Evolutionary conservation across 140 eudicot species (phyloP), one percentile per base, ranked within the genome.

Genomic region (Senecio squalidus): DNA sequence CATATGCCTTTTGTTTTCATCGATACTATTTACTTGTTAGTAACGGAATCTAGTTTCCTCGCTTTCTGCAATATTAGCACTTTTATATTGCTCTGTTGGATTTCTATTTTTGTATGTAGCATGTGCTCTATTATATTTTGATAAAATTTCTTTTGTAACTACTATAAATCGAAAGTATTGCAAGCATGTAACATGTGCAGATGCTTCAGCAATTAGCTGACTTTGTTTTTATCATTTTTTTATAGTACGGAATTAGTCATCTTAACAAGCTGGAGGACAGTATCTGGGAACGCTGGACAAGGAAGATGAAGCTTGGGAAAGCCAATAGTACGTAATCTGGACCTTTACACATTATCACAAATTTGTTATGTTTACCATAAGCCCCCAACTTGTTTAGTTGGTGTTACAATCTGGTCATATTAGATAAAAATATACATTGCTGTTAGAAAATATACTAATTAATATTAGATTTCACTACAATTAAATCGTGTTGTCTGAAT

Each of bases 211-310:
- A 67, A 26, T 54, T 47, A 58, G 53, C 67, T 68, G 26, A 67
- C 51, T 16, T 47, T 56, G 14, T 44, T 17, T 24, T 44, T 50
- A 44, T 56, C 62, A 51, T 49, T 21, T 47, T 39, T 43, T 31
- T 13, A 58, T 71, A 93, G 99, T 88, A 88, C 74, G 96, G 80
- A 20, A 75, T 93, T 69, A 82, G 94, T 69, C 99, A 93, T 60
- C 85, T 93, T 64, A 88, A 71, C 74, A 88, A 76, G 71, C 67
- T 93, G 85, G 99, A 93, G 78, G 99, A 88, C 67, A 93, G 95
- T 83, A 93, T 93, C 68, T 88, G 82, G 87, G 95, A 84, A 69
- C 86, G 85, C 46, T 93, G 99, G 99, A 70, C 72, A 28, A 84
- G 65, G 70, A 89, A 77, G 68, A 74, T 39, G 69, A 74, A 67